Percentiles rank a stretch among this genome's conserved stretches.
phyloP scores from a whole-genome alignment of 805 yeast genomes.

The Candida xiaguanensis region DNA sequence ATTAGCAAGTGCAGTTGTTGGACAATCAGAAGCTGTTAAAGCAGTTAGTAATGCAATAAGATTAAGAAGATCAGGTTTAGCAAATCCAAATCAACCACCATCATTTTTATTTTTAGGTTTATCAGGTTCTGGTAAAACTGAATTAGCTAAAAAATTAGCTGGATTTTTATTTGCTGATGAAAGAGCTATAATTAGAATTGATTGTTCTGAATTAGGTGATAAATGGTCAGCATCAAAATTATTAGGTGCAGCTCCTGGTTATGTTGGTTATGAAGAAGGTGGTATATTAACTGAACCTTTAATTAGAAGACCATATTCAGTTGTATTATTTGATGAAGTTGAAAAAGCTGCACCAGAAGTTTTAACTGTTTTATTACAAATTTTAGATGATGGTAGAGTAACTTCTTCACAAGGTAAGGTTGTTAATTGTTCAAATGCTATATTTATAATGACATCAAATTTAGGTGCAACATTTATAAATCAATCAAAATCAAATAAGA shows the following conservation, averaged over 20 bases:
- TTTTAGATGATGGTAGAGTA: slow-evolving; percentile 94
- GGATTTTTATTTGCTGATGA: slow-evolving; percentile 95
- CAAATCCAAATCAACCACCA: slow-evolving; percentile 96
- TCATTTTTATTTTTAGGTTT: slow-evolving; percentile 92
- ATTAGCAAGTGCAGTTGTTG: slow-evolving; percentile 80
- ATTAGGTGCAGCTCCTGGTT: slow-evolving; percentile 95
- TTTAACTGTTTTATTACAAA: slow-evolving; percentile 82
- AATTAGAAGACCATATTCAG: slow-evolving; percentile 90
- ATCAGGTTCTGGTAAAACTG: slow-evolving; percentile 98
- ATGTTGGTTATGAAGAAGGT: slow-evolving; percentile 95
- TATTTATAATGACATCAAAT: slow-evolving; percentile 95
- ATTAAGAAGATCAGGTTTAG: slow-evolving; percentile 87
- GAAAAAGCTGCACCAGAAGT: slow-evolving; percentile 99
- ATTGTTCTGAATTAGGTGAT: slow-evolving; percentile 94
- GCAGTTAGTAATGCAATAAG: slow-evolving; percentile 96
- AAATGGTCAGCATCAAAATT: slow-evolving; percentile 94
- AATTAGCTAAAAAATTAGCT: slow-evolving; percentile 93
- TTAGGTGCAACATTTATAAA: slow-evolving; percentile 90
- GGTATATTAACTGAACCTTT: slow-evolving; percentile 93
- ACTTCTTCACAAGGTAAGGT: slow-evolving; percentile 93
- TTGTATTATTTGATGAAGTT: slow-evolving; percentile 93
- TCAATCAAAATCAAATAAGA: slow-evolving; percentile 58
- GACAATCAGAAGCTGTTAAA: slow-evolving; percentile 92
- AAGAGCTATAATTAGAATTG: slow-evolving; percentile 94
- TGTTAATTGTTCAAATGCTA: slow-evolving; percentile 87